Evolutionary conservation across 192 early-diverging fungal genomes (phyloP).

Genomic region (Lobosporangium transversale): DNA sequence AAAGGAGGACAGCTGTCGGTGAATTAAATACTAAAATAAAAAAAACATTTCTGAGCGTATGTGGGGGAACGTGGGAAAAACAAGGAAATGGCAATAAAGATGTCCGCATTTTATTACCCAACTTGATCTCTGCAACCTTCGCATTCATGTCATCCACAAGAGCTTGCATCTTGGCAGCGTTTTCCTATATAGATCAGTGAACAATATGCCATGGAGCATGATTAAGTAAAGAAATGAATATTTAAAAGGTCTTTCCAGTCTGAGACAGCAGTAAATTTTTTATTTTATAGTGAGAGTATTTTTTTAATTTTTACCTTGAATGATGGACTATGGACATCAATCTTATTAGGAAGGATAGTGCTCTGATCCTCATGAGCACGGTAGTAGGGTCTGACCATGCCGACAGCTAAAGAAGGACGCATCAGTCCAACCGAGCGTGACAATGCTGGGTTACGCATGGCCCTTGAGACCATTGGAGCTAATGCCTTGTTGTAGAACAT

Average conservation of each 20-base stretch:
- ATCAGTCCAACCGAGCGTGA: slow-evolving; percentile 33
- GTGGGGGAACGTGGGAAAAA: slow-evolving; percentile 4
- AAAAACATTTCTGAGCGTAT: not conserved
- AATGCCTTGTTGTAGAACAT: slow-evolving; percentile 45
- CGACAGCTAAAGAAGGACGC: slow-evolving; percentile 46
- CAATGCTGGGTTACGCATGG: slow-evolving; percentile 20
- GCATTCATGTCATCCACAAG: slow-evolving; percentile 73
- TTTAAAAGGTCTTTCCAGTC: too few relatives aligned
- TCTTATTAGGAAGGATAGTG: slow-evolving; percentile 72
- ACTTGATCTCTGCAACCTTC: slow-evolving; percentile 76
- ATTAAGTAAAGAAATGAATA: too few relatives aligned
- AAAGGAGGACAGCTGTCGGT: not conserved
- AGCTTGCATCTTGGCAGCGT: slow-evolving; percentile 71
- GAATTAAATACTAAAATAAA: not conserved
- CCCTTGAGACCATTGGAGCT: slow-evolving; percentile 41
- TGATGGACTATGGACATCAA: slow-evolving; percentile 71
- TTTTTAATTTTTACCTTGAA: slow-evolving; percentile 70
- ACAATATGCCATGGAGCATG: too few relatives aligned
- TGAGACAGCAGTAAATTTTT: not conserved
- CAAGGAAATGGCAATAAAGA: too few relatives aligned
- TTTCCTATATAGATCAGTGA: slow-evolving; percentile 73
- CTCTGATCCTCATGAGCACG: slow-evolving; percentile 61
- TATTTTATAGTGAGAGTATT: not conserved
- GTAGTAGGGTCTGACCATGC: slow-evolving; percentile 44
- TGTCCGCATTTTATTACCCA: slow-evolving; percentile 66